Evolutionary conservation across 345 rosid species (phyloP).

Genomic region (Heritiera littoralis): DNA sequence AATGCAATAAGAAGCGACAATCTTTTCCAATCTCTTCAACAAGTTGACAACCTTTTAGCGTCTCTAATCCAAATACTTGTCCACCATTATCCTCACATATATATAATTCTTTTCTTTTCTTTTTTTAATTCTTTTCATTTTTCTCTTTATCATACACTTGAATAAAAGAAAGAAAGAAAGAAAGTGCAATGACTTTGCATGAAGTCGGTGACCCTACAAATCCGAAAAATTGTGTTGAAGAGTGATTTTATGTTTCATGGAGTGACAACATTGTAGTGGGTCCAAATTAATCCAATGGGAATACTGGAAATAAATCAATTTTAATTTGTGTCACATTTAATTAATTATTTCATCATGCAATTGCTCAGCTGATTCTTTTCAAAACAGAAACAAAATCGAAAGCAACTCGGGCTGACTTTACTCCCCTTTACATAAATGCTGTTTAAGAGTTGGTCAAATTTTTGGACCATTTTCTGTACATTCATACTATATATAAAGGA

Average conservation of each 20-base stretch:
- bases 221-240: not conserved
- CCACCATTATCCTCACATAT: not conserved
- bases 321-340: no score
- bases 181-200: not conserved
- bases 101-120: not conserved
- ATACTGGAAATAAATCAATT: no score
- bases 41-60: not conserved
- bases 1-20: not conserved
- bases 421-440: no score
- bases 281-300: not conserved
- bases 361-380: no score
- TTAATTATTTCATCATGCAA: no score
- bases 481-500: no score
- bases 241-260: not conserved
- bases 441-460: no score
- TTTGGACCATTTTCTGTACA: no score
- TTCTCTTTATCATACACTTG: not conserved
- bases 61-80: not conserved
- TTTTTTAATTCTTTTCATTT: not conserved
- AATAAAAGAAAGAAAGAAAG: not conserved
- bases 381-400: no score
- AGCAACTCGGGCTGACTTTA: no score
- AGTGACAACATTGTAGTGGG: not conserved
- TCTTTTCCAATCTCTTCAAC: not conserved
- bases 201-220: conserved; percentile 21